Conservation (phyloP, 352 stramenopile genomes). For the Globisporangium okanoganense region DNA sequence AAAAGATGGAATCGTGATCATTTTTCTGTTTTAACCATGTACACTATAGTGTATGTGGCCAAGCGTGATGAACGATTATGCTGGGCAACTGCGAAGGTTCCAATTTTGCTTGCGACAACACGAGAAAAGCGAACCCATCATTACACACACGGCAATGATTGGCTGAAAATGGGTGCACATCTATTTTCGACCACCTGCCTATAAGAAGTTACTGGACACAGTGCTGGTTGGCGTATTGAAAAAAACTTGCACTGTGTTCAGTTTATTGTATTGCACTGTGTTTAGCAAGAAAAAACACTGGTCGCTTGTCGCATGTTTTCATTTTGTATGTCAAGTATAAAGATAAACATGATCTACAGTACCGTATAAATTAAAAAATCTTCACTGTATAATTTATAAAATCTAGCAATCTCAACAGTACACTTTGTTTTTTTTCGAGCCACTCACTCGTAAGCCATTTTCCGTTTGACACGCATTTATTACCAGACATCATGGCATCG, state of each 20-base stretch:
- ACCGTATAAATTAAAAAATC: too few species aligned
- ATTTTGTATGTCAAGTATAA: background rate
- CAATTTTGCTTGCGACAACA: background rate
- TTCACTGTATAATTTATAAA: too few species aligned
- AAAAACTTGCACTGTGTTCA: background rate
- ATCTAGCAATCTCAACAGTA: too few species aligned
- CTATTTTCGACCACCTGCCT: too few species aligned
- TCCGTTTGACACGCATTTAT: background rate
- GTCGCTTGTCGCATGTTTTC: background rate
- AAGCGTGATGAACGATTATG: too few species aligned
- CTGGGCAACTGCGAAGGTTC: constrained; percentile 3
- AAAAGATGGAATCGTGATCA: too few species aligned
- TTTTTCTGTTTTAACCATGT: too few species aligned
- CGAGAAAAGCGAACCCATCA: constrained; percentile 4
- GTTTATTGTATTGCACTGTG: background rate
- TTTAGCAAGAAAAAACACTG: too few species aligned
- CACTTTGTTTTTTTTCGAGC: background rate
- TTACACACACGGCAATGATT: constrained; percentile 3
- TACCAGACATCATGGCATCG: constrained; percentile 1
- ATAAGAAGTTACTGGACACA: too few species aligned
- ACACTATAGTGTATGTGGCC: too few species aligned
- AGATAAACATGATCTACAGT: background rate
- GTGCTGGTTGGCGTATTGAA: too few species aligned
- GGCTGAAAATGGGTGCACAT: constrained; percentile 6
- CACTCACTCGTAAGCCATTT: constrained; percentile 1